These are phyloP conservation scores for Kwoniella dejecticola DNA, from an alignment of 768 basidiomycete genomes.

Conservation along the genomic window DNA sequence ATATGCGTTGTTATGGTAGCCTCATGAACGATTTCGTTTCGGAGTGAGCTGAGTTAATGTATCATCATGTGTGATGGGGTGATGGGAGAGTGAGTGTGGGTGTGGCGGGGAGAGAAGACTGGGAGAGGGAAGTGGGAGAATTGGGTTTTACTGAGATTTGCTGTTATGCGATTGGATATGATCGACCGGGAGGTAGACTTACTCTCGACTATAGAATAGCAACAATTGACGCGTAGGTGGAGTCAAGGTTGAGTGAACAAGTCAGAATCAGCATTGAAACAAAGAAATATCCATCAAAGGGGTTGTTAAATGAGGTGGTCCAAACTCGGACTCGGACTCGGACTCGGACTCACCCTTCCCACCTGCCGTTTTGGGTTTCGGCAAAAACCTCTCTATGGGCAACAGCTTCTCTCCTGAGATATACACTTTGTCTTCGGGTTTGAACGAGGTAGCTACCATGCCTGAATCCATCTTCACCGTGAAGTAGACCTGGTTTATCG, in stretches of 20 bases:
- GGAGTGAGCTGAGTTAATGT: conserved; percentile 52
- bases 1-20: conserved; percentile 5
- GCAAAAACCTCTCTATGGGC: conserved; percentile 93
- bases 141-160: neutral
- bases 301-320: no score
- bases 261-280: no score
- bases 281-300: no score
- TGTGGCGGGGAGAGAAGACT: conserved; percentile 15
- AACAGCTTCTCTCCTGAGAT: conserved; percentile 96
- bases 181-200: conserved; percentile 7
- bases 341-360: conserved; percentile 59
- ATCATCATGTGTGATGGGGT: neutral
- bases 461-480: conserved; percentile 96
- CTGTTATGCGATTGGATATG: neutral
- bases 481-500: conserved; percentile 97
- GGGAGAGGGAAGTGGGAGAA: neutral
- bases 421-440: conserved; percentile 96
- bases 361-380: conserved; percentile 85
- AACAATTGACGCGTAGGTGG: conserved; percentile 41
- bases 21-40: conserved; percentile 14
- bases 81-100: neutral
- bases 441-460: conserved; percentile 92
- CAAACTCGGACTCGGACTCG: no score
- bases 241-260: no score
- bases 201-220: conserved; percentile 33